Evolutionary conservation across 2,329 filamentous ascomycete species (phyloP).

Genomic region (Plenodomus tracheiphilus): DNA sequence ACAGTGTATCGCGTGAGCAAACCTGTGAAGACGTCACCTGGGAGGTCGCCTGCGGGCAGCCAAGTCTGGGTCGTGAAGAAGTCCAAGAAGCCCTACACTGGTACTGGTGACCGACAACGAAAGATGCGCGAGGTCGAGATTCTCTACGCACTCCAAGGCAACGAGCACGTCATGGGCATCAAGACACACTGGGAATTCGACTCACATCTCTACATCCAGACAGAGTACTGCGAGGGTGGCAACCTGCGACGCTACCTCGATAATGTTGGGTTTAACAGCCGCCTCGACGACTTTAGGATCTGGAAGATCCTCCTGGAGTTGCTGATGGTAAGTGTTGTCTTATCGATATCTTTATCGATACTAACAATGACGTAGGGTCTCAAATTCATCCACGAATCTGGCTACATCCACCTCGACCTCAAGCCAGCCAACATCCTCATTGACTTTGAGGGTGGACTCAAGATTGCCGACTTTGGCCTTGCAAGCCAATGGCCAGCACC

Average conservation of each 20-base stretch:
- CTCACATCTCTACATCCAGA: slow-evolving; percentile 91
- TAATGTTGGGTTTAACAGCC: slow-evolving; percentile 79
- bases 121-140: slow-evolving; percentile 84
- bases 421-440: slow-evolving; percentile 86
- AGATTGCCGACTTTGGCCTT: slow-evolving; percentile 85
- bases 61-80: slow-evolving; percentile 91
- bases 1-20: slow-evolving; percentile 80
- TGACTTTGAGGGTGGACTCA: slow-evolving; percentile 77
- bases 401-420: slow-evolving; percentile 82
- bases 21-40: slow-evolving; percentile 38
- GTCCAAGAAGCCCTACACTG: slow-evolving; percentile 76
- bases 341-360: not conserved
- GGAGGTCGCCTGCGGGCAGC: slow-evolving; percentile 29
- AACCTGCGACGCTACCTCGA: slow-evolving; percentile 84
- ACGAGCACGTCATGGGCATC: slow-evolving; percentile 84
- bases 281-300: slow-evolving; percentile 94
- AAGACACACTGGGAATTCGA: slow-evolving; percentile 87
- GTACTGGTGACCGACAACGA: slow-evolving; percentile 75
- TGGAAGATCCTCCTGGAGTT: slow-evolving; percentile 96
- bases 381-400: slow-evolving; percentile 84
- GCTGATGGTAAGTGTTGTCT: slow-evolving; percentile 65
- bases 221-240: slow-evolving; percentile 94
- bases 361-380: slow-evolving; percentile 66
- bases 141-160: slow-evolving; percentile 73
- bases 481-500: slow-evolving; percentile 78